Evolutionary conservation across 2,329 filamentous ascomycete genomes (phyloP), one percentile per base, ranked within the genome.

Genomic region (Leptographium flavum): DNA sequence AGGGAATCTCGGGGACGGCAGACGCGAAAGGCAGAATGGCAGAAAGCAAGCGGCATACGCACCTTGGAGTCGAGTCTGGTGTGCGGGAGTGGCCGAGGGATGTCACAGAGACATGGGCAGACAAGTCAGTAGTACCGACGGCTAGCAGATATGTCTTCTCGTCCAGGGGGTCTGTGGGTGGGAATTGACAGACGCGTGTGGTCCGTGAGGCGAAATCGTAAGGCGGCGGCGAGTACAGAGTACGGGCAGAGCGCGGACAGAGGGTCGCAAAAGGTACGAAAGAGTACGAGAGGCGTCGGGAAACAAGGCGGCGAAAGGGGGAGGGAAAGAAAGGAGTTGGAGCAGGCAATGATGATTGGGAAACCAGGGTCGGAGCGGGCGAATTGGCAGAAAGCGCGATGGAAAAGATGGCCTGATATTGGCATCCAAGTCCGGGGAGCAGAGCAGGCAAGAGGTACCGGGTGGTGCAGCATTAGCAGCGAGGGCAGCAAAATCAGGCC

Each of bases 331-430:
- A 42, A 28, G 22, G 27, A 22, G 19, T 19, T 15, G 39, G 30
- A 28, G 14, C 10, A n/a, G 36, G 27, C 25, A 39, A 41, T 41
- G 17, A 28, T 28, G 39, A 41, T 41, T 25, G 5, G 39, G 39
- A n/a, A 30, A 21, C 32, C 22, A 23, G 37, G 31, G 42, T 36
- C n/a, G 23, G 28, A 19, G 27, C 42, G 41, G 14, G 42, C 23
- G 37, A 46, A 49, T 49, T 39, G 40, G 45, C 43, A 43, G 27
- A 30, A 25, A 28, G 22, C 23, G 36, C 15, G 31, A 45, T 22
- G 11, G n/a, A 41, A 43, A 47, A 48, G 39, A 50, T 53, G 51
- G 51, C 46, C 51, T 53, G 51, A 53, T 47, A 44, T 47, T 52
- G 35, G 19, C 41, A 45, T 45, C 43, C 48, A 36, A 43, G 48